A percentile compares a stretch with the other conserved stretches of the same genome.
Evolutionary conservation across 2,329 filamentous ascomycete species (phyloP).

Genomic region (Trichoderma pleuroti): DNA sequence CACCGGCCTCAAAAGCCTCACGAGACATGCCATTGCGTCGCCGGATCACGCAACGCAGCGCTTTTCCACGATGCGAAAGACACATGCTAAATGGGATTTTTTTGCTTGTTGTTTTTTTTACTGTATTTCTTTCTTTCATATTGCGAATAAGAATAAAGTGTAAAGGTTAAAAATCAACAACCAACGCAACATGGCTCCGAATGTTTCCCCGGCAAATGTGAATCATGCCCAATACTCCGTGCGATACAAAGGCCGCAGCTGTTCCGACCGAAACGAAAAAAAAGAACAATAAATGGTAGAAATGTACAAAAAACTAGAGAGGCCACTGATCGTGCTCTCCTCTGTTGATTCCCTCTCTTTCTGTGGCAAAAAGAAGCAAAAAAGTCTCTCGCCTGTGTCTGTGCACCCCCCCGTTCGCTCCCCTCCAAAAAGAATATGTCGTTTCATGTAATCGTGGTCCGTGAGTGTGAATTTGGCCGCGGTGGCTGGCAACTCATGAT

Average conservation of each 20-base stretch:
- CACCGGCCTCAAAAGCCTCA: not conserved
- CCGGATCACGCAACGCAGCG: not conserved
- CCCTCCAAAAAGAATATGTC: not conserved
- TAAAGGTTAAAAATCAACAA: not conserved
- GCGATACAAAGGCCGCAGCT: constrained; percentile 14
- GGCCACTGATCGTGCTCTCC: not conserved
- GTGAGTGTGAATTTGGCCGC: not conserved
- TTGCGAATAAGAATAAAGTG: not conserved
- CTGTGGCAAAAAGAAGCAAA: not conserved
- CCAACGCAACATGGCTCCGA: constrained; percentile 10
- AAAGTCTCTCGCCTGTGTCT: not conserved
- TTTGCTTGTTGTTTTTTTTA: not conserved
- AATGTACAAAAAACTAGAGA: constrained; percentile 22
- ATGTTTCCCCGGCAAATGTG: constrained; percentile 2
- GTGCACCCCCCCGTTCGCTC: not conserved
- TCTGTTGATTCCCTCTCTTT: not conserved
- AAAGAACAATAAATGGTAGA: not conserved
- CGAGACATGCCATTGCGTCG: not conserved
- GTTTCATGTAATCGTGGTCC: constrained; percentile 23
- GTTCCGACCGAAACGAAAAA: constrained; percentile 6
- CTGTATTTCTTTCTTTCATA: not conserved
- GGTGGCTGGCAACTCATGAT: not conserved
- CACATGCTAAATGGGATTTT: not conserved
- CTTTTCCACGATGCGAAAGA: not conserved
- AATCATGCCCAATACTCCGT: constrained; percentile 17